Evolutionary conservation across 352 stramenopile species (phyloP).

Genomic region (Pythium phragmitis): DNA sequence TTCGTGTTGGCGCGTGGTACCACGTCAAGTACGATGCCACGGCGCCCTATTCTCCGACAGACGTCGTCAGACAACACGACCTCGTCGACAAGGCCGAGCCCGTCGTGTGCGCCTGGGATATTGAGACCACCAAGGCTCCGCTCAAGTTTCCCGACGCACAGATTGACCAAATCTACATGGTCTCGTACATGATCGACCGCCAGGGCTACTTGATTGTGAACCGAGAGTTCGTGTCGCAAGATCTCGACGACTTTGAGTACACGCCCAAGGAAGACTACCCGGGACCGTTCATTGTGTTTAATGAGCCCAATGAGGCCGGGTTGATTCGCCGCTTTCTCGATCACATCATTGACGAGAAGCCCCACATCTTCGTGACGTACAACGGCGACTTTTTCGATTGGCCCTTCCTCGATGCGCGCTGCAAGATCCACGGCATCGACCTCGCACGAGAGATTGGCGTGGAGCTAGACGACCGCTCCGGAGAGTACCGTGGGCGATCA

Average conservation of each 20-base stretch:
- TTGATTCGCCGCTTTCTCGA: slow-evolving; percentile 89
- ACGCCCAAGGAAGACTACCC: slow-evolving; percentile 93
- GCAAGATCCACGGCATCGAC: slow-evolving; percentile 90
- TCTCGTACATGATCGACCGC: slow-evolving; percentile 99
- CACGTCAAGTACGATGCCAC: slow-evolving; percentile 84
- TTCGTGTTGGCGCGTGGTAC: slow-evolving; percentile 98
- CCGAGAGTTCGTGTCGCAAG: slow-evolving; percentile 95
- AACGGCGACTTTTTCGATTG: slow-evolving; percentile 99
- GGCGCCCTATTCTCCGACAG: slow-evolving; percentile 47
- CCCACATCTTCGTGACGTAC: slow-evolving; percentile 99
- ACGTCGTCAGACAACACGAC: slow-evolving; percentile 65
- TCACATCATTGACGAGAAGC: slow-evolving; percentile 89
- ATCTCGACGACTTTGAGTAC: slow-evolving; percentile 99
- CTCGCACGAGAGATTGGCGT: slow-evolving; percentile 89
- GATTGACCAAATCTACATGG: slow-evolving; percentile 94
- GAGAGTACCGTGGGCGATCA: slow-evolving; percentile 91
- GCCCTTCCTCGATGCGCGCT: slow-evolving; percentile 96
- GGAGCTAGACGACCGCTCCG: slow-evolving; percentile 62
- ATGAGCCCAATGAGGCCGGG: slow-evolving; percentile 88
- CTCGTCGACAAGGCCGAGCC: slow-evolving; percentile 93
- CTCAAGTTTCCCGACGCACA: slow-evolving; percentile 98
- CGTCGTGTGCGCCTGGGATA: slow-evolving; percentile 98
- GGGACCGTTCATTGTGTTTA: slow-evolving; percentile 96
- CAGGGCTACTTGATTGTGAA: slow-evolving; percentile 97
- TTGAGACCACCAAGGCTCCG: slow-evolving; percentile 98